These are phyloP conservation scores for Penicillium frequentans DNA, from an alignment of 2,329 filamentous ascomycete species.

Conservation along the genomic window DNA sequence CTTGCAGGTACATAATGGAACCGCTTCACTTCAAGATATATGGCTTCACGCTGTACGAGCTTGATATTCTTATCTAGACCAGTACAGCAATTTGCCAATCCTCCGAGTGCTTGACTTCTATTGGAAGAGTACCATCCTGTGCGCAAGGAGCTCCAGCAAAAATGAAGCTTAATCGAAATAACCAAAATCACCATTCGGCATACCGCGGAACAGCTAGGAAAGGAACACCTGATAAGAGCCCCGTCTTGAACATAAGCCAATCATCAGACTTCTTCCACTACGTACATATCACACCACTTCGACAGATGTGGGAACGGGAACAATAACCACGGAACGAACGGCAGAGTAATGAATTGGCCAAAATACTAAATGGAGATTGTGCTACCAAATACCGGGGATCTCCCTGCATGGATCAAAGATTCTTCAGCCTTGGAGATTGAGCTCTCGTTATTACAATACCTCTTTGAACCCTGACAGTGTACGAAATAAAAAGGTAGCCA, in stretches of 20 bases:
- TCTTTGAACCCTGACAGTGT: not conserved
- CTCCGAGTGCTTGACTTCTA: not conserved
- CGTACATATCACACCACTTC: not conserved
- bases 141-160: too few relatives aligned
- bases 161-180: too few relatives aligned
- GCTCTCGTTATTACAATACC: not conserved
- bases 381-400: not conserved
- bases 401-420: not conserved
- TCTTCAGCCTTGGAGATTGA: not conserved
- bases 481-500: not conserved
- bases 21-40: not conserved
- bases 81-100: not conserved
- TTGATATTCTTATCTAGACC: not conserved
- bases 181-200: not conserved
- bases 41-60: not conserved
- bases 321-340: not conserved
- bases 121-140: too few relatives aligned
- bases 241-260: not conserved
- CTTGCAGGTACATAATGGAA: not conserved
- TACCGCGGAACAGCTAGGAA: not conserved
- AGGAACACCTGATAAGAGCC: not conserved
- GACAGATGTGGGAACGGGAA: not conserved
- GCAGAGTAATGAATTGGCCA: not conserved
- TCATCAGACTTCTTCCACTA: not conserved
- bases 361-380: not conserved